These are phyloP conservation scores for Rhizoclosmatium globosum DNA, from an alignment of 192 early-diverging fungal genomes.

Conservation along the genomic window DNA sequence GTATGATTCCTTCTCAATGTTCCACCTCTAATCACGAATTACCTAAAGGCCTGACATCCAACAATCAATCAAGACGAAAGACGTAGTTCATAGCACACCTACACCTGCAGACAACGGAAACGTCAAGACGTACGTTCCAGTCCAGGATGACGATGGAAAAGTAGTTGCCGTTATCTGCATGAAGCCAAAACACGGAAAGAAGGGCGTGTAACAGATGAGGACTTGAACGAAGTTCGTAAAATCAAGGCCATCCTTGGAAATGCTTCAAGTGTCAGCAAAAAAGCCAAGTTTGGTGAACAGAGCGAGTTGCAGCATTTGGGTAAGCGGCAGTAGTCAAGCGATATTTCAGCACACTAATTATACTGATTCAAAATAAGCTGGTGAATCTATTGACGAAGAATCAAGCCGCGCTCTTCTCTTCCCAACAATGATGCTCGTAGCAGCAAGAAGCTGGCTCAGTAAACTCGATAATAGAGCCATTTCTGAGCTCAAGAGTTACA, in stretches of 20 bases:
- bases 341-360: neutral
- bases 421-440: constrained; percentile 58
- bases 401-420: constrained; percentile 56
- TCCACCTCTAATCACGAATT: neutral
- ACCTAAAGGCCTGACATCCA: neutral
- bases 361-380: constrained; percentile 40
- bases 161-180: constrained; percentile 47
- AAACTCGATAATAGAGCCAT: constrained; percentile 54
- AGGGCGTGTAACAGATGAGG: constrained; percentile 40
- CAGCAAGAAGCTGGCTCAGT: constrained; percentile 44
- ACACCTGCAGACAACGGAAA: constrained; percentile 5
- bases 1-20: constrained; percentile 23
- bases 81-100: constrained; percentile 15
- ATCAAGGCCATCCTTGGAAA: constrained; percentile 36
- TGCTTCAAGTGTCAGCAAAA: constrained; percentile 25
- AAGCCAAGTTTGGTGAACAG: constrained; percentile 37
- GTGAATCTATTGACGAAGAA: constrained; percentile 56
- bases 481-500: constrained; percentile 63
- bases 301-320: constrained; percentile 29
- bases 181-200: constrained; percentile 6
- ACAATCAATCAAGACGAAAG: constrained; percentile 34
- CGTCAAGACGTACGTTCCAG: constrained; percentile 45
- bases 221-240: constrained; percentile 48
- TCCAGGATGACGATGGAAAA: constrained; percentile 41
- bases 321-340: neutral